Evolutionary conservation across 2,329 filamentous ascomycete genomes (phyloP).

Genomic region (Truncatella angustata): DNA sequence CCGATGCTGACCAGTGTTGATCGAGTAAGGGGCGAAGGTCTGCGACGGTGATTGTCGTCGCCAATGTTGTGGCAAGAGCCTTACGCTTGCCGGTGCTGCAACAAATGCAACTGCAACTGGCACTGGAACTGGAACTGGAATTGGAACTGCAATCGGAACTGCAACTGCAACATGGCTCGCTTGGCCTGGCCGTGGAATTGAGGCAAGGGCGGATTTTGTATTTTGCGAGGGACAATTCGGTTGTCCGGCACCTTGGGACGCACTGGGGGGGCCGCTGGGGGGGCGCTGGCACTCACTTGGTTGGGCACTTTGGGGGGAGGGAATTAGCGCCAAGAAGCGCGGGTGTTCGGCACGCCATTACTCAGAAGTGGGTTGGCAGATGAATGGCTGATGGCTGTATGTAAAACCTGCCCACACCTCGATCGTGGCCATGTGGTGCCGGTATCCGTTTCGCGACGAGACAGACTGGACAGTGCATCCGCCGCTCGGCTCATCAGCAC

Average conservation of each 20-base stretch:
- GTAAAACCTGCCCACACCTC: not conserved
- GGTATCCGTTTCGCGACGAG: slow-evolving; percentile 1
- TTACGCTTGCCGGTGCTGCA: no score
- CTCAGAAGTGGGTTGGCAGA: not conserved
- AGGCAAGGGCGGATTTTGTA: slow-evolving; percentile 6
- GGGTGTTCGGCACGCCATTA: slow-evolving; percentile 5
- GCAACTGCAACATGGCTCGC: not conserved
- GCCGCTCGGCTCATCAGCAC: no score
- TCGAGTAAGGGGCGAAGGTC: no score
- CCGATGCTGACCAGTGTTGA: not conserved
- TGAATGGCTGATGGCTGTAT: slow-evolving; percentile 5
- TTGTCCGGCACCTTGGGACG: slow-evolving; percentile 5
- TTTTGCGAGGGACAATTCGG: slow-evolving; percentile 4
- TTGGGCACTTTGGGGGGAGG: no score
- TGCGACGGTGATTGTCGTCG: no score
- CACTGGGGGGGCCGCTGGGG: no score
- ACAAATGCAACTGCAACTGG: no score
- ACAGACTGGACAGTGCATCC: no score
- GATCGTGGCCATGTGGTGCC: not conserved
- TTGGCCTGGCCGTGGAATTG: not conserved
- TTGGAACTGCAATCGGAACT: not conserved
- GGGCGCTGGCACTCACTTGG: no score
- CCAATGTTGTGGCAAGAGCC: no score
- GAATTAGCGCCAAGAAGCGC: slow-evolving; percentile 1
- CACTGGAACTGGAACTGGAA: not conserved